Evolutionary conservation across 129 eudicot species (phyloP), one percentile per base, ranked within the genome.

Genomic region (Gnaphalium uliginosum): DNA sequence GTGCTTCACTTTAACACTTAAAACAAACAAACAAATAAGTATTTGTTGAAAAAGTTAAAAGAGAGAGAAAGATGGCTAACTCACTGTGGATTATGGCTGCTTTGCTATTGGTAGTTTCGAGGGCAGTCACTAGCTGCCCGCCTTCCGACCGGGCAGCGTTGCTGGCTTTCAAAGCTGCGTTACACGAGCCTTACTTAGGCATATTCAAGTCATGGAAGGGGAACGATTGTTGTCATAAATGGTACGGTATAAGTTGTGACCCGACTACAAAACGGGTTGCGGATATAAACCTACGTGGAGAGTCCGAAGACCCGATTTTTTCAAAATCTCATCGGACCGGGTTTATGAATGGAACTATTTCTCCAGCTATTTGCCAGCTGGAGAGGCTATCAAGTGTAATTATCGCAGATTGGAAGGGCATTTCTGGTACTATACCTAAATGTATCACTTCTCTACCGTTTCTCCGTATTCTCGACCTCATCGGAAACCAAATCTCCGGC

Each of bases 201-300:
- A 89, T 94, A 5, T 91, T 94, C 80, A 79, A 87, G 41, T 78
- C 99, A 0, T 94, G 99, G 99, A 91, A 75, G 22, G 99, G 99
- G 54, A 22, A 2, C 54, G 89, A 94, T 66, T 94, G 99, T 64
- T 94, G 99, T 62, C 73, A 78, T 35, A 78, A 83, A 29, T 94
- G 99, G 99, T 87, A 94, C 89, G 99, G 99, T 2, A 66, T 94
- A 7, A 85, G 90, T 37, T 94, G 99, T 58, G 97, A 94, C 80
- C 86, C 91, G 56, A 70, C 27, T 5, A 82, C 81, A 0, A 86
- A 72, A 74, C 89, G 92, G 23, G 99, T 94, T 19, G 99, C 97
- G 7, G 99, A 87, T 56, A 94, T 93, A 53, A 90, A 84, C 79
- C 93, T 94, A 15, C 93, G 98, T 0, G 98, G 97, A 27, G 97